Conservation (phyloP, 768 basidiomycete genomes). For the Kwoniella sp. region DNA sequence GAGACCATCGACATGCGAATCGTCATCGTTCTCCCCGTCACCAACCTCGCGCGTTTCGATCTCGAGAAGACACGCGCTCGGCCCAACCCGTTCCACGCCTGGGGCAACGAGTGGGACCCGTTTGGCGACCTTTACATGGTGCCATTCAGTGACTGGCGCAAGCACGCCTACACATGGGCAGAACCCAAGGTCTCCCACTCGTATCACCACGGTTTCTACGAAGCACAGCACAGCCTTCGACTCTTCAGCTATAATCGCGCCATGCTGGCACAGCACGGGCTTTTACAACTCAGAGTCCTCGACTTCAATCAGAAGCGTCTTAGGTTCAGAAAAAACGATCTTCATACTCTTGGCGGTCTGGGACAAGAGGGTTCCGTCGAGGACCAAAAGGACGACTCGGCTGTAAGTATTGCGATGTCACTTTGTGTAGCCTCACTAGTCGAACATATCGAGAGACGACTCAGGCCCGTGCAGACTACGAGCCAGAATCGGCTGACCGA, state of each 20-base stretch:
- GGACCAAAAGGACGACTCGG: background rate
- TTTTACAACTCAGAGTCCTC: background rate
- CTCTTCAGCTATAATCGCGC: conserved; percentile 1
- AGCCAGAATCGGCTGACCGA: too few relatives aligned
- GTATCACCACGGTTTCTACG: conserved; percentile 13
- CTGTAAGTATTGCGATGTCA: background rate
- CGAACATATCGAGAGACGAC: too few relatives aligned
- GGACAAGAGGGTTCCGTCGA: background rate
- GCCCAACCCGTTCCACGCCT: background rate
- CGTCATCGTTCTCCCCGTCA: conserved; percentile 2
- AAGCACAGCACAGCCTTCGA: conserved; percentile 13
- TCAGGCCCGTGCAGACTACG: too few relatives aligned
- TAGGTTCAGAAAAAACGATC: background rate
- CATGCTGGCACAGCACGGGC: background rate
- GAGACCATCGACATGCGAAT: background rate
- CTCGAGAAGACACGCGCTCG: background rate
- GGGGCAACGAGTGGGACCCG: conserved; percentile 7
- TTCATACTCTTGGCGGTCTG: background rate
- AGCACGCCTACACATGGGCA: conserved; percentile 2
- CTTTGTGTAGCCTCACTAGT: too few relatives aligned
- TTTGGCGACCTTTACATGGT: background rate
- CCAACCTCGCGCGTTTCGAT: background rate
- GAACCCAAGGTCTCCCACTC: conserved; percentile 4
- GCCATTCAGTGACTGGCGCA: background rate
- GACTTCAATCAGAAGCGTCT: conserved; percentile 15